Evolutionary conservation across 1,284 basidiomycete genomes (phyloP).

Genomic region (Cutaneotrichosporon daszewskae): DNA sequence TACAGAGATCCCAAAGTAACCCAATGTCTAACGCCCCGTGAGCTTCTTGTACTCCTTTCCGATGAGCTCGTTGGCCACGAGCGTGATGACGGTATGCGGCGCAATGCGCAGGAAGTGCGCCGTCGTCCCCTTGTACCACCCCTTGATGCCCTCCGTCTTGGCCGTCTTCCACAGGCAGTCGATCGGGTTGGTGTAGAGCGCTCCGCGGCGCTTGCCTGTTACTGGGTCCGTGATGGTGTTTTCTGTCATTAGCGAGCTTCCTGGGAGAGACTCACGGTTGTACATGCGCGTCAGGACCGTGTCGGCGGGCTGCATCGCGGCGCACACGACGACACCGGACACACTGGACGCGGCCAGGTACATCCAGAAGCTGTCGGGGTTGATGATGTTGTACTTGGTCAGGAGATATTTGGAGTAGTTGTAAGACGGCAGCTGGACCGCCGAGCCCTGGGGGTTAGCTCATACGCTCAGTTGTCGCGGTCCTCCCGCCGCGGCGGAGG

Average conservation of each 20-base stretch:
- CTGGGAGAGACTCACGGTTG: slow-evolving; percentile 56
- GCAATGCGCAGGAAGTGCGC: slow-evolving; percentile 88
- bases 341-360: slow-evolving; percentile 83
- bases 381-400: slow-evolving; percentile 59
- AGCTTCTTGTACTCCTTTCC: slow-evolving; percentile 59
- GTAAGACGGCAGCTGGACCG: slow-evolving; percentile 89
- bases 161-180: slow-evolving; percentile 96
- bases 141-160: slow-evolving; percentile 79
- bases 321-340: slow-evolving; percentile 85
- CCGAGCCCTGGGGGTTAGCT: slow-evolving; percentile 50
- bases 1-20: background rate
- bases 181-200: slow-evolving; percentile 83
- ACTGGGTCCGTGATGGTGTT: slow-evolving; percentile 63
- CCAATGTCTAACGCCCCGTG: slow-evolving; percentile 12
- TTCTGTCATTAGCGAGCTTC: slow-evolving; percentile 45
- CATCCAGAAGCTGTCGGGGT: slow-evolving; percentile 72
- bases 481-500: background rate
- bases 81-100: slow-evolving; percentile 79
- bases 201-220: slow-evolving; percentile 67
- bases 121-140: slow-evolving; percentile 90
- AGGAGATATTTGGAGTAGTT: slow-evolving; percentile 82
- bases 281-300: slow-evolving; percentile 88
- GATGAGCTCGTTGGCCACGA: slow-evolving; percentile 81
- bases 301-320: slow-evolving; percentile 68
- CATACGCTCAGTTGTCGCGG: too few species aligned